These are phyloP conservation scores for Codiaeum variegatum DNA, from an alignment of 441 rosid genomes.

Conservation along the genomic window DNA sequence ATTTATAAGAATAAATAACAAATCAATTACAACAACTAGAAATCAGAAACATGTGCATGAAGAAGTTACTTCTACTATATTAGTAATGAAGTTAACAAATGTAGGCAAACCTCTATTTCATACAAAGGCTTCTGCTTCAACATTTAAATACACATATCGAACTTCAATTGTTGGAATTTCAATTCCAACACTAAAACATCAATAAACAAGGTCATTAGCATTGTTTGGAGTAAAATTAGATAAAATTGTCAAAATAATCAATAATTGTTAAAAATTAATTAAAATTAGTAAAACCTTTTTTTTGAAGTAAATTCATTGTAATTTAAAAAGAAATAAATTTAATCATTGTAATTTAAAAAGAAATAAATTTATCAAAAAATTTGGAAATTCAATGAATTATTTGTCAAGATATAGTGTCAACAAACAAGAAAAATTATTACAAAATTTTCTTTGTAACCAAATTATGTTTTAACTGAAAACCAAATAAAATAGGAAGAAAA, in stretches of 20 bases:
- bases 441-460: background rate
- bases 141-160: constrained; percentile 51
- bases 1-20: background rate
- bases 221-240: too few relatives aligned
- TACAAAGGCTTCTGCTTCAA: constrained; percentile 53
- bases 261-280: too few relatives aligned
- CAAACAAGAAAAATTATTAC: background rate
- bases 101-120: constrained; percentile 71
- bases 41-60: background rate
- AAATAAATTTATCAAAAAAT: too few relatives aligned
- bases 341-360: too few relatives aligned
- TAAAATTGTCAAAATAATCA: too few relatives aligned
- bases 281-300: too few relatives aligned
- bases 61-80: constrained; percentile 41
- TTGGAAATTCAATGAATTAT: too few relatives aligned
- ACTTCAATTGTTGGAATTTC: constrained; percentile 63
- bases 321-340: too few relatives aligned
- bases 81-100: constrained; percentile 34
- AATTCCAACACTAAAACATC: constrained; percentile 58
- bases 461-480: background rate
- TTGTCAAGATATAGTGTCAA: too few relatives aligned
- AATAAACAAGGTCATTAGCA: too few relatives aligned
- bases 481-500: background rate
- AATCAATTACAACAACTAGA: background rate
- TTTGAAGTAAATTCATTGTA: too few relatives aligned